Conservation (phyloP, 306 rosid species). For the Acacia acuminata region DNA sequence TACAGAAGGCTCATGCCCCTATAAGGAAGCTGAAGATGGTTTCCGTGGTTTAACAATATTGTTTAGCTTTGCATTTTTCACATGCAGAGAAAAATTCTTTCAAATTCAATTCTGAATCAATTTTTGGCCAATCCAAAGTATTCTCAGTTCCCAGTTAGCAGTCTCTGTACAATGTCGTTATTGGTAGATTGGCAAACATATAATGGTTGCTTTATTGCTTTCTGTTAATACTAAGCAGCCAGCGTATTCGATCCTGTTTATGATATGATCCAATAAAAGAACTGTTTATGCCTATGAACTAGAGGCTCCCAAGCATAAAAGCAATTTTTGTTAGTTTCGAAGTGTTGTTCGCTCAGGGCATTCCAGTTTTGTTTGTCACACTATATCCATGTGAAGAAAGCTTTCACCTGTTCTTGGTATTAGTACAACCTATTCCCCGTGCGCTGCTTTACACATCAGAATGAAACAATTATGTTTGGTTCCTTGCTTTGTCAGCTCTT, state of each 20-base stretch:
- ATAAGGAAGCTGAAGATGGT: constrained; percentile 41
- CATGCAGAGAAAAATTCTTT: constrained; percentile 41
- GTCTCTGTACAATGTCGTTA: constrained; percentile 13
- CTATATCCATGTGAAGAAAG: background rate
- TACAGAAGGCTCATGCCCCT: constrained; percentile 96
- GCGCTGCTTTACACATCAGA: background rate
- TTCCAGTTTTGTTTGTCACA: background rate
- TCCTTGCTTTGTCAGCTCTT: background rate
- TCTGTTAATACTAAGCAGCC: background rate
- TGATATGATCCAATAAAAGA: background rate
- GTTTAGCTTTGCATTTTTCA: constrained; percentile 19
- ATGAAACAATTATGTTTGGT: background rate
- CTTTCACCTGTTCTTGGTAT: background rate
- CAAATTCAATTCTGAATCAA: constrained; percentile 34
- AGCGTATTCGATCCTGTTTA: background rate
- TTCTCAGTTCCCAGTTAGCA: constrained; percentile 11
- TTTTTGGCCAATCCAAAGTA: constrained; percentile 24
- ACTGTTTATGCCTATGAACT: background rate
- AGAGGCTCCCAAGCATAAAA: background rate
- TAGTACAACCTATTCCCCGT: background rate
- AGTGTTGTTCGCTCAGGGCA: background rate
- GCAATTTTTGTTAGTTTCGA: background rate
- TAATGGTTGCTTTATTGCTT: background rate
- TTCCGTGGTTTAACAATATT: background rate
- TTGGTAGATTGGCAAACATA: constrained; percentile 7